Evolutionary conservation across 495 filamentous ascomycete genomes (phyloP).

Genomic region (Aspergillus sclerotioniger): DNA sequence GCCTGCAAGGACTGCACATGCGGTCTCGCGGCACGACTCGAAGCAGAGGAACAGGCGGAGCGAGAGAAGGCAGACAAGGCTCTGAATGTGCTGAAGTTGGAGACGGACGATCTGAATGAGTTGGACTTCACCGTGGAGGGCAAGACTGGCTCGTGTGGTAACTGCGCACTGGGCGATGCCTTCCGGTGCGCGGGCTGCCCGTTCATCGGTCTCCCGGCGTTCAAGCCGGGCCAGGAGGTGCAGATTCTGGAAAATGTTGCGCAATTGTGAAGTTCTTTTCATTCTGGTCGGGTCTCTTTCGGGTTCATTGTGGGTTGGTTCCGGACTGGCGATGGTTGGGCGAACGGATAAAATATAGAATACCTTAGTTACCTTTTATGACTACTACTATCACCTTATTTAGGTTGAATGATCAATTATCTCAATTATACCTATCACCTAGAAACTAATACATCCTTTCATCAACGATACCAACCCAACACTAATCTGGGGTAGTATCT

Average conservation of each 20-base stretch:
- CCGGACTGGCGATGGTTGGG: neutral
- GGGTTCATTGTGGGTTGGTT: constrained; percentile 1
- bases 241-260: constrained; percentile 78
- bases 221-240: constrained; percentile 96
- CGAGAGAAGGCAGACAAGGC: constrained; percentile 59
- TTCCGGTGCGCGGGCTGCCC: constrained; percentile 70
- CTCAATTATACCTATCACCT: neutral
- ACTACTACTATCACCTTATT: neutral
- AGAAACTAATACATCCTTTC: neutral
- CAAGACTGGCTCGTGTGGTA: constrained; percentile 90
- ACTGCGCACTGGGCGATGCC: constrained; percentile 83
- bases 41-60: constrained; percentile 74
- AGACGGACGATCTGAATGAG: constrained; percentile 69
- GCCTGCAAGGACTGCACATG: constrained; percentile 99
- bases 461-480: no score
- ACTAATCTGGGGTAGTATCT: no score
- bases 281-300: neutral
- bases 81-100: constrained; percentile 66
- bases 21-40: constrained; percentile 74
- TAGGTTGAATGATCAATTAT: neutral
- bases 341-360: constrained; percentile 5
- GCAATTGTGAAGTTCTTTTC: constrained; percentile 60
- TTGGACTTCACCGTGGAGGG: constrained; percentile 95
- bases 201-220: constrained; percentile 89
- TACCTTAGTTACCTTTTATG: neutral